A percentile compares a stretch with the other conserved stretches of the same genome.
Conservation (phyloP, 2,329 filamentous ascomycete genomes). For the Neofusicoccum ribis region DNA sequence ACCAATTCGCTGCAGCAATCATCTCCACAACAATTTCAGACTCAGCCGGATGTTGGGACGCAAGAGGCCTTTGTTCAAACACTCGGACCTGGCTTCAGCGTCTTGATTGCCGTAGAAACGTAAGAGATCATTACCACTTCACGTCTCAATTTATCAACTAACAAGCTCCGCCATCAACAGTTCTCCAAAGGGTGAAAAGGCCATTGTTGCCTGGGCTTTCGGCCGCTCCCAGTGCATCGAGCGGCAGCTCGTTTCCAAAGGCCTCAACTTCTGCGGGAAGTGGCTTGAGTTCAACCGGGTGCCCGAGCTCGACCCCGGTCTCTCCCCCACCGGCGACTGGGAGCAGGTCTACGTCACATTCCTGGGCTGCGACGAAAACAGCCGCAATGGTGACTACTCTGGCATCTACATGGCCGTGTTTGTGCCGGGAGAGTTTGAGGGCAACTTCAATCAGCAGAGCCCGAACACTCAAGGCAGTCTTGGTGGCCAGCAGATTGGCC, state of each 20-base stretch:
- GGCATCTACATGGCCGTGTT: neutral
- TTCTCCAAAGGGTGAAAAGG: neutral
- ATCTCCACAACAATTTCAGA: too few species aligned
- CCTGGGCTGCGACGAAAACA: neutral
- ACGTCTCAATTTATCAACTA: neutral
- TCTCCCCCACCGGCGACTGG: neutral
- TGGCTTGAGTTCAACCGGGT: neutral
- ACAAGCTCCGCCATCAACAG: neutral
- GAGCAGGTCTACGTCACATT: neutral
- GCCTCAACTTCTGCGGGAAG: slow-evolving; percentile 2
- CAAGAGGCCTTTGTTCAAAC: neutral
- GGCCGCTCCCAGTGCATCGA: neutral
- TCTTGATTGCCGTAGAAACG: neutral
- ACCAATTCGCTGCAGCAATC: neutral
- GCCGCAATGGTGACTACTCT: neutral
- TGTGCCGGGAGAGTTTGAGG: neutral
- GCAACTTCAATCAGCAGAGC: neutral
- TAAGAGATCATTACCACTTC: neutral
- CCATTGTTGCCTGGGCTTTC: slow-evolving; percentile 1
- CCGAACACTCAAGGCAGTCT: neutral
- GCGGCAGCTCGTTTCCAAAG: neutral
- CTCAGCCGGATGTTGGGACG: too few species aligned
- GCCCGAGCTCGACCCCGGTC: neutral
- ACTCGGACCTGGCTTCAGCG: neutral
- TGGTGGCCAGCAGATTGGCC: neutral